A percentile compares a stretch with the other conserved stretches of the same genome.
phyloP scores from a whole-genome alignment of 2,329 filamentous ascomycete species.

The Phialophora expanda region DNA sequence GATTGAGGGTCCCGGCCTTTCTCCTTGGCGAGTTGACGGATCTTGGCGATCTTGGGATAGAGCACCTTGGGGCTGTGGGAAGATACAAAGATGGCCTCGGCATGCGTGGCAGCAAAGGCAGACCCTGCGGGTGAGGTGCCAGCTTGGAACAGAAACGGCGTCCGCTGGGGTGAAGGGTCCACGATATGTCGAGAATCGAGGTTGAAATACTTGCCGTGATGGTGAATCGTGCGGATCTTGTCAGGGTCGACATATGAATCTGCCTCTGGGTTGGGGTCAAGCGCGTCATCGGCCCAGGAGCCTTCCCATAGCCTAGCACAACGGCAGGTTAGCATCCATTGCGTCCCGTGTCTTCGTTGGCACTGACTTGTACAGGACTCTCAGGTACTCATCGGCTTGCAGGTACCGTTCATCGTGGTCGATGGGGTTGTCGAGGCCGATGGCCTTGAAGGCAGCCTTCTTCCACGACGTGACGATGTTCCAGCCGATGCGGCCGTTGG shows the following conservation, averaged over 20 bases:
- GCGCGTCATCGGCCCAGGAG: conserved; percentile 64
- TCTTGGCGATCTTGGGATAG: conserved; percentile 58
- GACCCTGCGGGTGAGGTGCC: conserved; percentile 64
- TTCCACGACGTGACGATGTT: conserved; percentile 71
- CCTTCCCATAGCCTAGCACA: conserved; percentile 57
- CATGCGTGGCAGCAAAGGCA: conserved; percentile 62
- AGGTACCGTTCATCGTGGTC: conserved; percentile 67
- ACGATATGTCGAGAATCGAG: conserved; percentile 55
- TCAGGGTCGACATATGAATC: conserved; percentile 65
- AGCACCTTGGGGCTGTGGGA: conserved; percentile 58
- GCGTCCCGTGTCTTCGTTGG: neutral
- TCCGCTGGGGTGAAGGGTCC: conserved; percentile 63
- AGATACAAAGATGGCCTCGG: conserved; percentile 66
- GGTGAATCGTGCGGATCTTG: conserved; percentile 65
- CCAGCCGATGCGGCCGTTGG: conserved; percentile 66
- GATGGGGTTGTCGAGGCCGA: conserved; percentile 62
- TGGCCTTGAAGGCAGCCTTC: conserved; percentile 67
- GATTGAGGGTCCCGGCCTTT: conserved; percentile 62
- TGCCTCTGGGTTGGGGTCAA: conserved; percentile 58
- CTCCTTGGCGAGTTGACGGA: conserved; percentile 57
- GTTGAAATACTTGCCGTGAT: conserved; percentile 60
- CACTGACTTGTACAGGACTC: conserved; percentile 64
- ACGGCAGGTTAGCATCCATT: conserved; percentile 1
- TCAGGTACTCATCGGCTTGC: conserved; percentile 67
- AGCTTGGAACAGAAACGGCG: conserved; percentile 64